Evolutionary conservation across 345 rosid species (phyloP), one percentile per base, ranked within the genome.

Genomic region (Lenwebbia sp.): DNA sequence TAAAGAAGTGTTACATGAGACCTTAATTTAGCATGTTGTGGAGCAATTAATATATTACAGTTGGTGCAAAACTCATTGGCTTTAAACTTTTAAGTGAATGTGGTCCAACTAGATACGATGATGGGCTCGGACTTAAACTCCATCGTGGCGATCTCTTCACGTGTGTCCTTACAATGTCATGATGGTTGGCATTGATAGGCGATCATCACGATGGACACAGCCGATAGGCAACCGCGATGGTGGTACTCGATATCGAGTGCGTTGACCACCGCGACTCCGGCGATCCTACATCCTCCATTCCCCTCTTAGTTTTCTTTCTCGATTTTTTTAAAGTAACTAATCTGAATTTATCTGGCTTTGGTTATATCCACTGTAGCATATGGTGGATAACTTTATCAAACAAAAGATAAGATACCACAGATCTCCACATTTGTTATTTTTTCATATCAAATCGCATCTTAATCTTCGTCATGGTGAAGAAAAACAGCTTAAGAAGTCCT

Each of bases 1-100:
- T 19, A 9, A 65, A 10, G 3, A 33, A 17, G 2, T 33, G 1
- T 0, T 70, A 13, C 1, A 0, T 33, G 4, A 0, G 2, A 62
- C 44, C 17, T 9, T 33, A 70, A 70, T 70, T 62, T 33, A 70
- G 3, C 11, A 2, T 7, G 11, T 70, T 4, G 6, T 33, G 0
- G 3, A 70, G 0, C 2, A 33, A 4, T 65, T 65, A 7, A 15
- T 30, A n/a, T 3, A 65, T 65, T 11, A 3, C 12, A 0, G 3
- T 3, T 4, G 1, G 1, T 6, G 0, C 2, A 17, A 8, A 2
- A 65, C 5, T 30, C 23, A 1, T 2, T 5, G 10, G 1, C 19
- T 15, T 65, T 65, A 30, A 3, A 30, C 23, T 65, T 15, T 17
- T 30, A 3, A 0, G 28, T 15, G 4, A 65, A 2, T 30, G 44